Base-by-base conservation (phyloP, 2,329 filamentous ascomycete genomes). In the Hirsutella rhossiliensis region DNA sequence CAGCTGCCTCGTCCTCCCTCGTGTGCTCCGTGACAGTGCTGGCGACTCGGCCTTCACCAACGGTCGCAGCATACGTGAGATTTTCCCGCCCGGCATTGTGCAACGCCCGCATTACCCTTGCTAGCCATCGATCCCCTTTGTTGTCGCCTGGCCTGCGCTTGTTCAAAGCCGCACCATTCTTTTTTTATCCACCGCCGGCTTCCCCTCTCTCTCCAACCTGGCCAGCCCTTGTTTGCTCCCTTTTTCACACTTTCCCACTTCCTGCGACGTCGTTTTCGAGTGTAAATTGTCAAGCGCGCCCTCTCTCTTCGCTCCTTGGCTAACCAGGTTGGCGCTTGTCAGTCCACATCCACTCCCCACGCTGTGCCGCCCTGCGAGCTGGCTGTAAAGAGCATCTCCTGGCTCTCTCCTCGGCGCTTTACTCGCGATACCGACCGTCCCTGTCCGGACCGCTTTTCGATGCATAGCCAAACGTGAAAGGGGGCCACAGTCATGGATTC, bases 401-500 rank as follows among this genome's bases (percentile, higher is more conserved):
- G 9, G 34, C 34, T 37, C 18, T 17, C 7, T 7, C 34, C 18
- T 5, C 17, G 34, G 34, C n/a, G 34, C 15, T 19, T 19, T 13
- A 11, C 23, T 38, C 13, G n/a, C 27, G 23, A 29, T n/a, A 36
- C 28, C 18, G 12, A 40, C 15, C 20, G 18, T 40, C 40, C 32
- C 23, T 13, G 11, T 18, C 23, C 28, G 20, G 34, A 37, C 30
- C 34, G 34, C 42, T 36, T 52, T 48, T 48, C 42, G 42, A 62
- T 61, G 59, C 45, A 40, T 47, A 50, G 38, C 51, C 62, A 63
- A 58, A 60, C 55, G 66, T 72, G 67, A 38, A 41, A 27, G 19
- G 38, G 23, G 20, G 41, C 38, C 15, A 18, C 18, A 23, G 74
- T 66, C 56, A 92, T 88, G 84, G 82, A 87, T 71, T 87, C 84